These are phyloP conservation scores for Ganoderma leucocontextum DNA, from an alignment of 1,284 basidiomycete species.

Conservation along the genomic window DNA sequence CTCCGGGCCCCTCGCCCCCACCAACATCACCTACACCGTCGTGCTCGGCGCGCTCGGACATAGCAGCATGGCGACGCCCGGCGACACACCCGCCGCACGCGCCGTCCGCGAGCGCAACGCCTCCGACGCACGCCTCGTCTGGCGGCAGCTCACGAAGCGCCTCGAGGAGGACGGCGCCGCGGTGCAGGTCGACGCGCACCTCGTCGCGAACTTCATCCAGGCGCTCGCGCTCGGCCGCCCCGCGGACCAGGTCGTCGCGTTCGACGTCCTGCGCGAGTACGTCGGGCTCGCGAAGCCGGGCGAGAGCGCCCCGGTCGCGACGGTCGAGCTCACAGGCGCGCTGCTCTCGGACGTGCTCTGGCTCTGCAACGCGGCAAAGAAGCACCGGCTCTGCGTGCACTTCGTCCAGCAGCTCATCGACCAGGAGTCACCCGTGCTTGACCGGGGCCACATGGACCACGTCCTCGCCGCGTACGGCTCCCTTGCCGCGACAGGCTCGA, in stretches of 20 bases:
- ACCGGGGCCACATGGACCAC: constrained; percentile 63
- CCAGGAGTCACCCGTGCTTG: constrained; percentile 47
- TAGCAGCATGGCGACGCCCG: constrained; percentile 29
- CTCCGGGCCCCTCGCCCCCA: constrained; percentile 63
- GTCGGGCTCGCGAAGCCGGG: constrained; percentile 63
- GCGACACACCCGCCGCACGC: constrained; percentile 15
- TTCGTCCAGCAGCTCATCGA: constrained; percentile 66
- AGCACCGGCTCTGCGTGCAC: constrained; percentile 56
- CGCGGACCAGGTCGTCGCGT: constrained; percentile 67
- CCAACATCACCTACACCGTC: constrained; percentile 64
- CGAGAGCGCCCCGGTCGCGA: constrained; percentile 45
- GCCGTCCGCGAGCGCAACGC: constrained; percentile 40
- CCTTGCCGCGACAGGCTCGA: constrained; percentile 47
- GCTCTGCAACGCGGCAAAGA: constrained; percentile 59
- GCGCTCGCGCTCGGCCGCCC: constrained; percentile 62
- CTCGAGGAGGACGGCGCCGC: constrained; percentile 47
- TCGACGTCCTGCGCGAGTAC: constrained; percentile 68
- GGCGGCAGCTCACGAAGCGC: constrained; percentile 66
- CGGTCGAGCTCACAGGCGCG: constrained; percentile 52
- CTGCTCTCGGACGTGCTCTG: constrained; percentile 62
- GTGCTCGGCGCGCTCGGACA: constrained; percentile 63
- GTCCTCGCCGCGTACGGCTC: constrained; percentile 60
- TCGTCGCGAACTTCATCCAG: constrained; percentile 58
- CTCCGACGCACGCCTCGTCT: constrained; percentile 71
- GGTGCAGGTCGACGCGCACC: constrained; percentile 58